Percentiles rank a stretch among this genome's conserved stretches.
Conservation (phyloP, 139 green algal species). For the Chlorella sp. region DNA sequence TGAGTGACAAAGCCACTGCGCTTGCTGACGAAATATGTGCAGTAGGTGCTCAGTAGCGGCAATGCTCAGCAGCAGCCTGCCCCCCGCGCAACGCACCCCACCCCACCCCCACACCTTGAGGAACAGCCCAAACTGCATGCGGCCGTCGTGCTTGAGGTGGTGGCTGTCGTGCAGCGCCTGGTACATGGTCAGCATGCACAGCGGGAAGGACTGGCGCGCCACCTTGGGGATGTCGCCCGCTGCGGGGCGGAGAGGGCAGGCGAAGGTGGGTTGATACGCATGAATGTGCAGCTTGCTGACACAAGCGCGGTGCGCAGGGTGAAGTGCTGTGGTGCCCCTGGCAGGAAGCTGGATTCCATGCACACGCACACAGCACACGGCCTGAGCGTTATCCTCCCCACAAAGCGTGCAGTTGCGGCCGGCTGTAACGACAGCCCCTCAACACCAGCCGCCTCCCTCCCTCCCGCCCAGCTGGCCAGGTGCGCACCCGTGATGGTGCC, state of each 20-base stretch:
- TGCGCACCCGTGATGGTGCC: conserved; percentile 30
- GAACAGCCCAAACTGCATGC: conserved; percentile 95
- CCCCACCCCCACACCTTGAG: conserved; percentile 76
- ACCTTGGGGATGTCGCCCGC: conserved; percentile 59
- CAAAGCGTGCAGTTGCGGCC: too few relatives aligned
- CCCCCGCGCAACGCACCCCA: neutral
- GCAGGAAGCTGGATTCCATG: too few relatives aligned
- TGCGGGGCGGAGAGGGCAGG: neutral
- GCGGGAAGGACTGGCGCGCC: conserved; percentile 76
- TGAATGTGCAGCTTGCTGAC: neutral
- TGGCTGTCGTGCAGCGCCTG: conserved; percentile 69
- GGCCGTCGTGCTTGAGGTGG: conserved; percentile 92
- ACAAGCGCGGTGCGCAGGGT: neutral
- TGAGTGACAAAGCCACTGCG: too few relatives aligned
- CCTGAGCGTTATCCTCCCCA: too few relatives aligned
- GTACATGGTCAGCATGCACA: conserved; percentile 81
- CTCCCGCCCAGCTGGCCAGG: neutral
- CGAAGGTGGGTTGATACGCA: neutral
- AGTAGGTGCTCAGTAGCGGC: too few relatives aligned
- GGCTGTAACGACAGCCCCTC: too few relatives aligned
- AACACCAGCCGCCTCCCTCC: too few relatives aligned
- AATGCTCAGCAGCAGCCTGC: neutral
- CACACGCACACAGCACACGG: too few relatives aligned
- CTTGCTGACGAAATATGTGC: too few relatives aligned
- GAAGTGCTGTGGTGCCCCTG: too few relatives aligned